Evolutionary conservation across 176 grass and related monocot species (phyloP), one percentile per base, ranked within the genome.

Genomic region (Juncus inflexus): DNA sequence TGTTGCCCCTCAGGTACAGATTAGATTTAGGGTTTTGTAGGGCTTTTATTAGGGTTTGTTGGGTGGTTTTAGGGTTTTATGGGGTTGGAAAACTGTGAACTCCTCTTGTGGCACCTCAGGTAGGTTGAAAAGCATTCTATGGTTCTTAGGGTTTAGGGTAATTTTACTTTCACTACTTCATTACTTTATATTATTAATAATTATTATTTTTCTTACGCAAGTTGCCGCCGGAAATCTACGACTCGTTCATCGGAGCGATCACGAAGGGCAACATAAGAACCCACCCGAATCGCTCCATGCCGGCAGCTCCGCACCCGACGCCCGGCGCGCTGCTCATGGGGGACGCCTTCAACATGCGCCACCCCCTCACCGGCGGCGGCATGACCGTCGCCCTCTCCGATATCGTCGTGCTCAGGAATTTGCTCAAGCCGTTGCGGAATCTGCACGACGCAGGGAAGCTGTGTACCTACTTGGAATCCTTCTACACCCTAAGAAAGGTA

Each of bases 341-440:
- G 16, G 94, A 99, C 84, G 94, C 94, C 9, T 99, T 99, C 83
- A 99, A 99, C 52, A 99, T 99, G 94, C 76, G 94, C 3, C 94
- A 99, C 58, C 94, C 94, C 67, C 76, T 99, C 70, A 99, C 94
- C 7, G 94, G 94, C 59, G 94, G 94, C 58, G 94, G 94, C 74
- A 99, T 99, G 94, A 99, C 94, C 3, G 89, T 99, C 43, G 94
- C 94, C 13, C 83, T 99, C 66, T 89, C 94, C 41, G 94, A 99
- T 70, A 99, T 99, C 0, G 89, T 92, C 9, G 88, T 99, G 43
- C 65, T 99, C 12, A 74, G 61, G 4, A 86, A 92, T 69, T 83
- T 99, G 80, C 85, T 99, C 47, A 91, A 92, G 78, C 89, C 94
- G 77, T 77, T 99, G 35, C 75, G 15, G 63, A 79, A 99, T 81